phyloP scores from a whole-genome alignment of 345 rosid genomes.

The Schrenkiella parvula region DNA sequence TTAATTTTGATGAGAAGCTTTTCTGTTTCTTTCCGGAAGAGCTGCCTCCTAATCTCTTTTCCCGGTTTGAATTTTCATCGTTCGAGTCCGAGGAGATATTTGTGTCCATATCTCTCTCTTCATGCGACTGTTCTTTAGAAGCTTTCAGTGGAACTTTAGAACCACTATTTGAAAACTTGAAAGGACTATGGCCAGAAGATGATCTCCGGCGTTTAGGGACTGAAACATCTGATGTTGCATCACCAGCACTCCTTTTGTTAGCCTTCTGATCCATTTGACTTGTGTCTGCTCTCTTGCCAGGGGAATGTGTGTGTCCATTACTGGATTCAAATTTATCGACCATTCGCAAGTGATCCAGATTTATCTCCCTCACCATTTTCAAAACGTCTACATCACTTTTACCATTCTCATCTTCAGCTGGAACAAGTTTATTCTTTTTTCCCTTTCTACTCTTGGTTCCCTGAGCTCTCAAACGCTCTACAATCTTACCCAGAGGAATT shows the following conservation, averaged over 20 bases:
- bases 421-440: conserved; percentile 43
- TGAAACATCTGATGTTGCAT: conserved; percentile 45
- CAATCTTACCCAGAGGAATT: conserved; percentile 69
- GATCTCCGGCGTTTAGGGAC: conserved; percentile 83
- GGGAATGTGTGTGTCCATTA: conserved; percentile 68
- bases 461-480: conserved; percentile 66
- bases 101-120: conserved; percentile 32
- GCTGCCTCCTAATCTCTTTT: conserved; percentile 32
- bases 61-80: conserved; percentile 33
- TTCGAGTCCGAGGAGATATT: conserved; percentile 33
- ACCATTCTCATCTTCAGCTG: conserved; percentile 44
- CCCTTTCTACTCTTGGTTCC: conserved; percentile 55
- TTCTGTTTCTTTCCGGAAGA: conserved; percentile 40
- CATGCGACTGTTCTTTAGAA: conserved; percentile 36
- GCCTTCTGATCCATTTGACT: conserved; percentile 43
- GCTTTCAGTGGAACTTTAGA: conserved; percentile 34
- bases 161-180: conserved; percentile 45
- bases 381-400: conserved; percentile 77
- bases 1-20: conserved; percentile 37
- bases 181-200: conserved; percentile 49
- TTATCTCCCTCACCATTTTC: conserved; percentile 92
- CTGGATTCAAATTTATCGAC: conserved; percentile 65
- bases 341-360: conserved; percentile 53
- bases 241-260: conserved; percentile 54
- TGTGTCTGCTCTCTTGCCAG: conserved; percentile 38